Percentiles rank a stretch among this genome's conserved stretches.
Conservation (phyloP, 257 asterid genomes). For the Ballota nigra region DNA sequence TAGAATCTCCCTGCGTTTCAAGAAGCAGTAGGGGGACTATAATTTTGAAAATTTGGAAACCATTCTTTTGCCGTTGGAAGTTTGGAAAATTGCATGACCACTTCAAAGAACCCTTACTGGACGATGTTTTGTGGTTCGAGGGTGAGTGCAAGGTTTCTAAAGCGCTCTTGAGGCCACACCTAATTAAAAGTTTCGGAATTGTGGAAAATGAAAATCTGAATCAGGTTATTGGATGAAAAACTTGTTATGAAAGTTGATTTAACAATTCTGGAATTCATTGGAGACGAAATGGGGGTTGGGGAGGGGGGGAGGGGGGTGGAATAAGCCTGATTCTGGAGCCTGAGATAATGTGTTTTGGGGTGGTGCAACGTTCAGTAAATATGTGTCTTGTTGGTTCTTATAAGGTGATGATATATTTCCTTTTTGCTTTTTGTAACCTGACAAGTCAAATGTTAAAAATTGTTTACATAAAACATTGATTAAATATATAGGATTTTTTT, state of each 20-base stretch:
- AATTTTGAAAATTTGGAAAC: conserved; percentile 15
- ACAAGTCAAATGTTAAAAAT: background rate
- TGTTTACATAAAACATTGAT: background rate
- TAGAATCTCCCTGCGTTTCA: conserved; percentile 19
- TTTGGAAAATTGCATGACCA: conserved; percentile 16
- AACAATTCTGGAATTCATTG: background rate
- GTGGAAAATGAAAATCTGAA: conserved; percentile 2
- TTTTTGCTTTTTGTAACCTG: background rate
- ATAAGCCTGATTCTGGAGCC: no score
- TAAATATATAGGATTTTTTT: no score
- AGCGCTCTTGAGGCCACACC: conserved; percentile 3
- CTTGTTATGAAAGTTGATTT: background rate
- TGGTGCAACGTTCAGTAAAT: background rate
- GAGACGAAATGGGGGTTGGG: background rate
- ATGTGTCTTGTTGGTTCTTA: background rate
- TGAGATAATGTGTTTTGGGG: background rate
- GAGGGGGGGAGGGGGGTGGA: no score
- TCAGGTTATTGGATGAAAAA: background rate
- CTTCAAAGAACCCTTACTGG: conserved; percentile 28
- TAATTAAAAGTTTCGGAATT: conserved; percentile 16
- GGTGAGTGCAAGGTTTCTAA: background rate
- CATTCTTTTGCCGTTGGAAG: conserved; percentile 19
- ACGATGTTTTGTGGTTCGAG: conserved; percentile 9
- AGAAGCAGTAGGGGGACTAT: background rate
- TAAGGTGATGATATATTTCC: background rate